These are phyloP conservation scores for Sicyos edulis DNA, from an alignment of 306 rosid species.

Conservation along the genomic window DNA sequence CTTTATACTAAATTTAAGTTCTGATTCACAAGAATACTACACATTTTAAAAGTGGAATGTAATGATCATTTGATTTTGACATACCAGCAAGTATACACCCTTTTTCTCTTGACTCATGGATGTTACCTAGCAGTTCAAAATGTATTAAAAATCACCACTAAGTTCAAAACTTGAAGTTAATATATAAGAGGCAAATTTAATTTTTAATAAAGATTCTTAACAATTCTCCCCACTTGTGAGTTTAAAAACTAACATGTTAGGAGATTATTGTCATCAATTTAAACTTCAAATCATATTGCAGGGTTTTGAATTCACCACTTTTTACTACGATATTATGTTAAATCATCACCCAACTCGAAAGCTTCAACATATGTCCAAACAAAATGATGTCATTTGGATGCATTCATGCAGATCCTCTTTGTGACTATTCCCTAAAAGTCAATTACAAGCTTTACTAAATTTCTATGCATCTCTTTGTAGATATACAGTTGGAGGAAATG, in stretches of 20 bases:
- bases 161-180: not conserved
- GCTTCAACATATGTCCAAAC: not conserved
- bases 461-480: conserved; percentile 33
- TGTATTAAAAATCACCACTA: not conserved
- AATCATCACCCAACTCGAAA: not conserved
- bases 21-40: no score
- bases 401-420: not conserved
- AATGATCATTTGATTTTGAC: not conserved
- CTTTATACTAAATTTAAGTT: conserved; percentile 6
- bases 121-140: not conserved
- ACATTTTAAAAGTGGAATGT: no score
- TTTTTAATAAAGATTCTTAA: not conserved
- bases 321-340: not conserved
- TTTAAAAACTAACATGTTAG: not conserved
- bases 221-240: not conserved
- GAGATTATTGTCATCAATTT: not conserved
- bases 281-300: not conserved
- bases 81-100: no score
- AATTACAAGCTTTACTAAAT: conserved; percentile 20
- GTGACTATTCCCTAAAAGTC: no score
- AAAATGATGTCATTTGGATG: not conserved
- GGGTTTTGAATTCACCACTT: not conserved
- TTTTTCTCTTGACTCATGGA: not conserved
- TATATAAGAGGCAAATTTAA: not conserved
- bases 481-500: conserved; percentile 94